These are phyloP conservation scores for Vitellaria paradoxa DNA, from an alignment of 179 eudicot genomes.

Conservation along the genomic window DNA sequence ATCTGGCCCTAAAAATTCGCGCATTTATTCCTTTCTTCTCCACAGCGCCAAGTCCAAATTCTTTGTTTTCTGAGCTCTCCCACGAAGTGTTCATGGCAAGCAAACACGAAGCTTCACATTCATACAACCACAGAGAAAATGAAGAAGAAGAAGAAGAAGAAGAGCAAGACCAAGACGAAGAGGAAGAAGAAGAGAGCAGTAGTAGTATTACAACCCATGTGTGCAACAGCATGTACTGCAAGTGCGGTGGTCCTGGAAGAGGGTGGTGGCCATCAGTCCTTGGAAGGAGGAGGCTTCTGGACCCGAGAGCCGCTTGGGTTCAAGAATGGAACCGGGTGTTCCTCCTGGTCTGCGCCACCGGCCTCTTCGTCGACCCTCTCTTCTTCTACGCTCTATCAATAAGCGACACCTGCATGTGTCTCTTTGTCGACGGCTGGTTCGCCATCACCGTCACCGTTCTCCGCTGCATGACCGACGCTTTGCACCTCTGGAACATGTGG, in stretches of 20 bases:
- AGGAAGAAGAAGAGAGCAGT: background rate
- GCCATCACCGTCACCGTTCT: constrained; percentile 22
- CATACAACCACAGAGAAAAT: too few relatives aligned
- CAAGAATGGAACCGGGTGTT: constrained; percentile 87
- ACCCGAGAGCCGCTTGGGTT: constrained; percentile 73
- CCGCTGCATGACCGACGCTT: constrained; percentile 77
- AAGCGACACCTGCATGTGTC: constrained; percentile 64
- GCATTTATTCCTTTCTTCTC: too few relatives aligned
- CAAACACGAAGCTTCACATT: too few relatives aligned
- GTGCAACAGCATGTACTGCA: background rate
- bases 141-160: background rate
- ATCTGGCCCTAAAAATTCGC: background rate
- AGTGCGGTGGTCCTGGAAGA: background rate
- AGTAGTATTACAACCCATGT: too few relatives aligned
- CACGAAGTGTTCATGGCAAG: too few relatives aligned
- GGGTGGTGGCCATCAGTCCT: background rate
- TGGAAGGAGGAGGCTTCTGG: constrained; percentile 23
- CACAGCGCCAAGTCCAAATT: too few relatives aligned
- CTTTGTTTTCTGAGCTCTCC: too few relatives aligned
- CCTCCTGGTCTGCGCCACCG: constrained; percentile 12
- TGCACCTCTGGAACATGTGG: constrained; percentile 36
- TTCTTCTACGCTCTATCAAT: constrained; percentile 86
- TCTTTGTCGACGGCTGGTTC: constrained; percentile 14
- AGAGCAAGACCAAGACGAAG: background rate
- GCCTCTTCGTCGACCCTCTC: constrained; percentile 36